phyloP scores from a whole-genome alignment of 495 filamentous ascomycete genomes.

The Glarea lozoyensis region DNA sequence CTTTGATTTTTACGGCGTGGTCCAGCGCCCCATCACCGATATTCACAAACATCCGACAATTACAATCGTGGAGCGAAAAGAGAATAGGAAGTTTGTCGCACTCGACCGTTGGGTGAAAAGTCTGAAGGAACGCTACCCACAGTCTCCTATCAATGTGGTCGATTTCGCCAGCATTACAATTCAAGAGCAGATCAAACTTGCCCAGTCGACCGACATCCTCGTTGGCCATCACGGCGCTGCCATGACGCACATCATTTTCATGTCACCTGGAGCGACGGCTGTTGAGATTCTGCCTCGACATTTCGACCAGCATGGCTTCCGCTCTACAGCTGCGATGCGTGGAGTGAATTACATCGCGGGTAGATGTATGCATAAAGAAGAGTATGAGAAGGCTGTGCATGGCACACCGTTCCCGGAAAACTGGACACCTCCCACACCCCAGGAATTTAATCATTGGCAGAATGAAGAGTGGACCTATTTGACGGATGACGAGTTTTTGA shows the following conservation, averaged over 20 bases:
- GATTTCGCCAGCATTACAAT: slow-evolving; percentile 29
- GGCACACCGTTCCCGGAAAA: slow-evolving; percentile 11
- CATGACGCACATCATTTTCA: slow-evolving; percentile 30
- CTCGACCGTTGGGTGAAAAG: slow-evolving; percentile 20
- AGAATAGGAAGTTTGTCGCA: slow-evolving; percentile 22
- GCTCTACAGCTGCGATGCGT: slow-evolving; percentile 25
- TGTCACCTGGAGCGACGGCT: slow-evolving; percentile 10
- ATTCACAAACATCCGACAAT: slow-evolving; percentile 16
- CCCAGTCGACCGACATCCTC: slow-evolving; percentile 27
- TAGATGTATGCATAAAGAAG: slow-evolving; percentile 9
- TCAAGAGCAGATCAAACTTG: slow-evolving; percentile 25
- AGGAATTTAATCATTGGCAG: slow-evolving; percentile 14
- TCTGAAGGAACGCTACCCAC: slow-evolving; percentile 18
- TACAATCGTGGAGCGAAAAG: slow-evolving; percentile 29
- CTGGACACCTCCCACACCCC: slow-evolving; percentile 12
- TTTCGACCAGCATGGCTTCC: slow-evolving; percentile 28
- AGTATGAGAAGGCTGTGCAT: slow-evolving; percentile 14
- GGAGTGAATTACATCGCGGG: slow-evolving; percentile 10
- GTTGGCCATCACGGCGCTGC: slow-evolving; percentile 33
- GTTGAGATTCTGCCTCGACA: slow-evolving; percentile 30
- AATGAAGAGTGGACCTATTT: slow-evolving; percentile 12
- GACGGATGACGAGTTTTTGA: slow-evolving; percentile 10
- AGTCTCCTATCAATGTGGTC: slow-evolving; percentile 24
- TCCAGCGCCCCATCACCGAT: slow-evolving; percentile 8
- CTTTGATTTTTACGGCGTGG: slow-evolving; percentile 19